Conservation (phyloP, 2,329 filamentous ascomycete species). For the Hymenoscyphus infarciens region DNA sequence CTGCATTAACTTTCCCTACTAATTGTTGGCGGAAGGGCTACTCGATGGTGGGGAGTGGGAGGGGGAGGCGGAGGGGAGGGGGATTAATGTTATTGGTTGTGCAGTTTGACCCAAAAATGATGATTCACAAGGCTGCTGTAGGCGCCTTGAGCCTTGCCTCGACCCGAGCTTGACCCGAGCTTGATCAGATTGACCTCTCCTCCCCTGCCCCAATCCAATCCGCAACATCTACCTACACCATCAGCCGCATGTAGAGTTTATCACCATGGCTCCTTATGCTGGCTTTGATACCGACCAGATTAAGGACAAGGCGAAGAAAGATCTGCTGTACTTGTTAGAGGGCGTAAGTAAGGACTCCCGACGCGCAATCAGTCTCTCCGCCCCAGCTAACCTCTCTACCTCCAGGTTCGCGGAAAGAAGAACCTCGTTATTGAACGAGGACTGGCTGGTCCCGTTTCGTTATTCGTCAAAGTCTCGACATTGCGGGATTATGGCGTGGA, state of each 20-base stretch:
- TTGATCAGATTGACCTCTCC: too few relatives aligned
- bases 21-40: neutral
- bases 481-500: constrained; percentile 97
- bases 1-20: constrained; percentile 30
- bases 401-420: constrained; percentile 95
- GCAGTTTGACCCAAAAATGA: too few relatives aligned
- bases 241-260: constrained; percentile 47
- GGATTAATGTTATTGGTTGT: too few relatives aligned
- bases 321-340: constrained; percentile 87
- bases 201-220: too few relatives aligned
- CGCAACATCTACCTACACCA: too few relatives aligned
- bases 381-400: constrained; percentile 34
- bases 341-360: constrained; percentile 65
- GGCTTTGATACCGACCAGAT: constrained; percentile 74
- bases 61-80: neutral
- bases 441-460: constrained; percentile 82
- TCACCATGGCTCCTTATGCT: constrained; percentile 64
- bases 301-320: constrained; percentile 77
- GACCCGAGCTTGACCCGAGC: too few relatives aligned
- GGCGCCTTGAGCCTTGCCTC: constrained; percentile 11
- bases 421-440: constrained; percentile 91
- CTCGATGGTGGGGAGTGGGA: constrained; percentile 16
- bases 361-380: constrained; percentile 16
- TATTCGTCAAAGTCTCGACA: constrained; percentile 92
- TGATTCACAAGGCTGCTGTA: neutral